Evolutionary conservation across 352 stramenopile genomes (phyloP), one percentile per base, ranked within the genome.

Genomic region (Globisporangium ultimum): DNA sequence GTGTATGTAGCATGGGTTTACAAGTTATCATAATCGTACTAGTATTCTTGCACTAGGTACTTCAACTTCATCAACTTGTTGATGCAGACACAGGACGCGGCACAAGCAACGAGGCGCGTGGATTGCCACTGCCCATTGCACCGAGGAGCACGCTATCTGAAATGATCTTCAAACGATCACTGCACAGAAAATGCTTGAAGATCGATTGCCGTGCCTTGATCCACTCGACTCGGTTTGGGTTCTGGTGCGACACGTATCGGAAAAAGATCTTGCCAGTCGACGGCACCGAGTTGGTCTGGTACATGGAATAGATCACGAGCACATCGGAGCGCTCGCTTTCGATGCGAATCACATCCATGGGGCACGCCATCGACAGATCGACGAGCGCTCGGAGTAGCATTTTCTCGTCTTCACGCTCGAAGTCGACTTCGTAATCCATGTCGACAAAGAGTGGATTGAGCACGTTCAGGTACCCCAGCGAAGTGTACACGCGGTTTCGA

Each of bases 251-350:
- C 12, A 87, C 61, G 56, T 89, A 89, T 34, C 79, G 74, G 48
- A 89, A 89, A 58, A 66, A 84, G 36, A 89, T 87, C 14, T 70
- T 68, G 14, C 79, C 79, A 3, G 58, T 61, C 0, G 67, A 20
- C 11, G 79, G 79, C 22, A 89, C 71, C 14, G 72, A 73, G 60
- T 89, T 89, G 40, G 72, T 84, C 53, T 89, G 79, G 69, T 89
- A 87, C 79, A 89, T 87, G 41, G 79, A 89, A 63, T 89, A 89
- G 43, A 89, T 87, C 42, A 89, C 77, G 13, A 86, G 65, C 41
- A 89, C 67, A 14, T 72, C 79, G 2, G 79, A 89, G 9, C 73
- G 68, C 36, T 82, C 71, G 66, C 70, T 82, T 58, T 89, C 79
- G 45, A 89, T 87, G 48, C 79, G 79, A 50, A 89, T 87, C 64